phyloP scores from a whole-genome alignment of 306 rosid genomes.

The Vigna mungo region DNA sequence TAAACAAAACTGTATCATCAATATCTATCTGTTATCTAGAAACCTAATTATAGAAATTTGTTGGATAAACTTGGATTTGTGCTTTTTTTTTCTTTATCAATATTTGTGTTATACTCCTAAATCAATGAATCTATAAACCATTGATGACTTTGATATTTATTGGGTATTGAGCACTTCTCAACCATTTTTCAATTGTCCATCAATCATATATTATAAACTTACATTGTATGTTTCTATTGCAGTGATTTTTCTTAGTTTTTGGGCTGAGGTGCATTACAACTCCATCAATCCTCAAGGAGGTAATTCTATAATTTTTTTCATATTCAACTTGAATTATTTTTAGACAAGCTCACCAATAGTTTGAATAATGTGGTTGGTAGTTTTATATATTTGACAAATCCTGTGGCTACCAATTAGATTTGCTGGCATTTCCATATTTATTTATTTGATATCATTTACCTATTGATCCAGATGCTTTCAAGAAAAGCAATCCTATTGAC shows the following conservation, averaged over 20 bases:
- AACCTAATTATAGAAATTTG: background rate
- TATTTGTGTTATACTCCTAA: background rate
- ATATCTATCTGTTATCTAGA: slow-evolving; percentile 28
- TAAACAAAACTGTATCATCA: background rate
- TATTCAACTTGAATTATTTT: slow-evolving; percentile 35
- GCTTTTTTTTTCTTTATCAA: background rate
- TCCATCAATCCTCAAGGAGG: slow-evolving; percentile 90
- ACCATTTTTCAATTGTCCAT: slow-evolving; percentile 14
- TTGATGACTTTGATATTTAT: background rate
- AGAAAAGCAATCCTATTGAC: slow-evolving; percentile 16
- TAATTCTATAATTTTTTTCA: slow-evolving; percentile 43
- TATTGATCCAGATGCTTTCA: no score
- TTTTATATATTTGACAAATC: slow-evolving; percentile 2
- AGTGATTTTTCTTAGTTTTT: slow-evolving; percentile 88
- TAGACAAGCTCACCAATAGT: slow-evolving; percentile 12
- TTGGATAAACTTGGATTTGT: background rate
- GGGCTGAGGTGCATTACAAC: slow-evolving; percentile 99
- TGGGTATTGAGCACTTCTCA: slow-evolving; percentile 9
- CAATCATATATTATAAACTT: slow-evolving; percentile 17
- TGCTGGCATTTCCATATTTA: background rate
- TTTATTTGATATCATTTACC: no score
- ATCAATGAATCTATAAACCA: background rate
- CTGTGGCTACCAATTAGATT: background rate
- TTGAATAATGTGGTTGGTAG: slow-evolving; percentile 12
- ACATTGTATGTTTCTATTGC: slow-evolving; percentile 43